These are phyloP conservation scores for Paraconiothyrium sp. DNA, from an alignment of 2,329 filamentous ascomycete species.

Conservation along the genomic window DNA sequence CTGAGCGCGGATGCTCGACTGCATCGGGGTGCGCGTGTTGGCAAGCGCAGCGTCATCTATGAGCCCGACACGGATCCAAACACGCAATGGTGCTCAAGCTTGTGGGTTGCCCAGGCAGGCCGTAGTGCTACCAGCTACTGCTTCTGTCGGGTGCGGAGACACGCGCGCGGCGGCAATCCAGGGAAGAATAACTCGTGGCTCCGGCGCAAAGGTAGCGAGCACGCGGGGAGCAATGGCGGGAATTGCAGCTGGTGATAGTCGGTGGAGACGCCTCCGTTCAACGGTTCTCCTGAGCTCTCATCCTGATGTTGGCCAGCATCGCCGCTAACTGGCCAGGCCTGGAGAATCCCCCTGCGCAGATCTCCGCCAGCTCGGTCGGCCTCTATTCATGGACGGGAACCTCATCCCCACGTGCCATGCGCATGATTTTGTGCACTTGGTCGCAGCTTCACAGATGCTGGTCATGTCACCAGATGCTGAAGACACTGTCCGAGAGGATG, in stretches of 20 bases:
- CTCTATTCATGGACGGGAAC: background rate
- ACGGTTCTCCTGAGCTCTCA: constrained; percentile 14
- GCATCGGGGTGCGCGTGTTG: constrained; percentile 48
- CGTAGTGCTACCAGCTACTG: background rate
- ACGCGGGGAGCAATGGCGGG: constrained; percentile 4
- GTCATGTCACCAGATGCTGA: too few species aligned
- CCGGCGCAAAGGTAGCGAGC: constrained; percentile 7
- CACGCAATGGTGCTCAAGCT: constrained; percentile 19
- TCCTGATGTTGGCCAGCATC: background rate
- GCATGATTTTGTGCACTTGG: background rate
- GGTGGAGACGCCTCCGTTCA: constrained; percentile 1
- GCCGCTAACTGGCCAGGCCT: constrained; percentile 7
- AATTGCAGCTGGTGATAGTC: background rate
- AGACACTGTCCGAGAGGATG: too few species aligned
- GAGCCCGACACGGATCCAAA: constrained; percentile 28
- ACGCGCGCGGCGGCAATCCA: constrained; percentile 21
- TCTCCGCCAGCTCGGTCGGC: background rate
- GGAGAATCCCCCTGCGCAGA: constrained; percentile 10
- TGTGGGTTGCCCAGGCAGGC: constrained; percentile 24
- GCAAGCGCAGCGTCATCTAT: constrained; percentile 48
- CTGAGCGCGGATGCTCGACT: constrained; percentile 60
- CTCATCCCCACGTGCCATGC: background rate
- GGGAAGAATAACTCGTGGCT: constrained; percentile 1
- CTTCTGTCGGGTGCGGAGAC: constrained; percentile 27
- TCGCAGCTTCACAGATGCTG: too few species aligned